Conservation (phyloP, 1,284 basidiomycete species). For the Pulchroboletus neoregius region DNA sequence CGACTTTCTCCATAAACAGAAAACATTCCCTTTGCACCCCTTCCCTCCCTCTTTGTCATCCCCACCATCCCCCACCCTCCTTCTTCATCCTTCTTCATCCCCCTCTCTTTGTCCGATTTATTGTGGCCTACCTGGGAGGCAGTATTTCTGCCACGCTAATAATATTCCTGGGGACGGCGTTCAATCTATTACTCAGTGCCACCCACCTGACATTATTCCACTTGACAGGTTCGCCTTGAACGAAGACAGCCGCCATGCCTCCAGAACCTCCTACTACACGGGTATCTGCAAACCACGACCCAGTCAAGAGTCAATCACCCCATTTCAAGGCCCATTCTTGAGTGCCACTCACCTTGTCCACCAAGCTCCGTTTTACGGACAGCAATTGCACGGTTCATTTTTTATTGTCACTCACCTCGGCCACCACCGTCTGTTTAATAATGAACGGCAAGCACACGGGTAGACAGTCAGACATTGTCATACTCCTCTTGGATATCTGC, state of each 20-base stretch:
- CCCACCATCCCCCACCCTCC: background rate
- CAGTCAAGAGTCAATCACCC: background rate
- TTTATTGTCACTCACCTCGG: slow-evolving; percentile 1
- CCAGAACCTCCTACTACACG: background rate
- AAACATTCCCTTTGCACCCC: slow-evolving; percentile 1
- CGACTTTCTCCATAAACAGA: slow-evolving; percentile 17
- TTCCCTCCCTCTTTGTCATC: background rate
- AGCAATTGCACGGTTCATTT: background rate
- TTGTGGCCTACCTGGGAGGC: background rate
- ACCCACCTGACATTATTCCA: slow-evolving; percentile 5
- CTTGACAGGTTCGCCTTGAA: background rate
- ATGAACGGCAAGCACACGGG: background rate
- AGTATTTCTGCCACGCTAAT: background rate
- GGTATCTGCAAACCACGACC: background rate
- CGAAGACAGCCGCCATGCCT: background rate
- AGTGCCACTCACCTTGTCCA: slow-evolving; percentile 4
- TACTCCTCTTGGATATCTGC: background rate
- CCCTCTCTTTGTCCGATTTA: background rate
- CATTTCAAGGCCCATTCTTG: background rate
- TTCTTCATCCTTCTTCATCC: background rate
- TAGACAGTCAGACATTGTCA: background rate
- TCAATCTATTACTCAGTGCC: background rate
- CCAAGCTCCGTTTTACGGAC: background rate
- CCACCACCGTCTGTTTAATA: background rate
- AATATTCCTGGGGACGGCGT: background rate